Base-by-base conservation (phyloP, 768 basidiomycete genomes). In the Strobilomyces confusus region DNA sequence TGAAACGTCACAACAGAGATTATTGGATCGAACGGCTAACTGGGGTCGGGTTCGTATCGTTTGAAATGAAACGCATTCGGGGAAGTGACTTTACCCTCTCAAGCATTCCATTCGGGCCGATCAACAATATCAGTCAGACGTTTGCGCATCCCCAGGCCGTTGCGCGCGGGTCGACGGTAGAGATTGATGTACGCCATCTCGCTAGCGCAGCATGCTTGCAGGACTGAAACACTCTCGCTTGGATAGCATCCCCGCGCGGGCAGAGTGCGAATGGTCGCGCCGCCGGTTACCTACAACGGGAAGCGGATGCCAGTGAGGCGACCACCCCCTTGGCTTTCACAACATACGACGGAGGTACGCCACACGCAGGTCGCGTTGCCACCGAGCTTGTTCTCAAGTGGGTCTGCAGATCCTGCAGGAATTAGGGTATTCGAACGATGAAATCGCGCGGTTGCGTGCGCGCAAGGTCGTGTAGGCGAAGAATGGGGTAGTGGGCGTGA, bases 81-180 rank as follows among this genome's bases (percentile, higher is more conserved):
- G 44, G 48, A n/a, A 43, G 32, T 54, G 41, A 63, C 51, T 47
- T 49, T 23, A 54, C 49, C 58, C 19, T 40, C 23, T 19, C 32
- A 43, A 90, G 87, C 12, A 83, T 92, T 23, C 90, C 91, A 8
- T 86, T 87, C 69, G 90, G 89, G 29, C 95, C 95, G 17, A 95
- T 98, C 73, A 97, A 97, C 67, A 87, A 91, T 60, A 91, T 98
- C 55, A 65, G 78, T 54, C 84, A 93, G 69, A 93, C 95, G 4
- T 98, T 97, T 63, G 81, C 83, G 32, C 95, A 97, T 69, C 92
- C 92, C 8, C 83, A 85, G 73, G 91, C 90, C 2, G 63, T 84
- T 37, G 92, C 93, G 26, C 79, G 95, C 45, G 74, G 78, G 48
- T 80, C 89, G 37, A 82, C 82, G 0, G 80, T 87, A 25, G 90